phyloP scores from a whole-genome alignment of 2,329 filamentous ascomycete species.

The Talaromyces funiculosus region DNA sequence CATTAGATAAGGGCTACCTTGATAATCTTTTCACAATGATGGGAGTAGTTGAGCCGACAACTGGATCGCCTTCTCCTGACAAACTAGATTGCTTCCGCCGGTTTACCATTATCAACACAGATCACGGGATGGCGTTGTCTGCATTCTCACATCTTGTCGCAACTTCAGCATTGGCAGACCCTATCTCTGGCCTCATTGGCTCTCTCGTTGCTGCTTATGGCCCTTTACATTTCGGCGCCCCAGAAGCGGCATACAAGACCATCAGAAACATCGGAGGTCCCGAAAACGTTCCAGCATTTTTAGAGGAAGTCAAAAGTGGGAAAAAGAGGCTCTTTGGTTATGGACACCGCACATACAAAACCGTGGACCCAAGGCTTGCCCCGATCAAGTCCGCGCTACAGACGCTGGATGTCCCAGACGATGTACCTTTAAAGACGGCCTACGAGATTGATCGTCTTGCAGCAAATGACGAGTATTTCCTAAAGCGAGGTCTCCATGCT shows the following conservation, averaged over 20 bases:
- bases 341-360: slow-evolving; percentile 29
- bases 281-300: slow-evolving; percentile 26
- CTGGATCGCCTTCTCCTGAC: slow-evolving; percentile 34
- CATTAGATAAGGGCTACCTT: slow-evolving; percentile 45
- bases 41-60: slow-evolving; percentile 38
- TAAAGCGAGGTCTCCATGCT: slow-evolving; percentile 30
- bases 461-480: slow-evolving; percentile 25
- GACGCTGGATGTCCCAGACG: slow-evolving; percentile 16
- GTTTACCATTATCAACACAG: slow-evolving; percentile 53
- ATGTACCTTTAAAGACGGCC: slow-evolving; percentile 21
- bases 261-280: slow-evolving; percentile 20
- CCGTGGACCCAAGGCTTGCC: slow-evolving; percentile 23
- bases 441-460: slow-evolving; percentile 24
- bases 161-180: slow-evolving; percentile 52
- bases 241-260: slow-evolving; percentile 50
- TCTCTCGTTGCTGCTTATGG: slow-evolving; percentile 53
- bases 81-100: slow-evolving; percentile 47
- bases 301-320: slow-evolving; percentile 25
- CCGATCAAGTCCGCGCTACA: slow-evolving; percentile 23
- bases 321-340: slow-evolving; percentile 27
- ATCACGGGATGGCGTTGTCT: slow-evolving; percentile 56
- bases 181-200: slow-evolving; percentile 48
- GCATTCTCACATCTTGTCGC: slow-evolving; percentile 54
- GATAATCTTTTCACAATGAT: slow-evolving; percentile 54
- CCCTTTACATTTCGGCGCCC: slow-evolving; percentile 56